phyloP scores from a whole-genome alignment of 495 filamentous ascomycete species.

The Neurospora sp. region DNA sequence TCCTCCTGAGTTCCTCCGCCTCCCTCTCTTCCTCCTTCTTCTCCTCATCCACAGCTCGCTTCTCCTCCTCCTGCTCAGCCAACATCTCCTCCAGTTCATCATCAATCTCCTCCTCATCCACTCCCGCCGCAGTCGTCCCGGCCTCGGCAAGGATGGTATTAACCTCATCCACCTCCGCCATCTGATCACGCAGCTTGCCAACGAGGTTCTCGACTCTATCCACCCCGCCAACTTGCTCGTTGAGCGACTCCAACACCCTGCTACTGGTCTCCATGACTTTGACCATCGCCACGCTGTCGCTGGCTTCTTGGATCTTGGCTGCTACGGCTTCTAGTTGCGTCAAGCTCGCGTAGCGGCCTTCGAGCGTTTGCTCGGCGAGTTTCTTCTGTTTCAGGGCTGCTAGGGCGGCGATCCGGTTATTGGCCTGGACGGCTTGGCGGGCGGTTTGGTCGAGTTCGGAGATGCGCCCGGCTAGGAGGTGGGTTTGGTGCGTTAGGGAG shows the following conservation, averaged over 20 bases:
- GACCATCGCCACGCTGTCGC: conserved; percentile 70
- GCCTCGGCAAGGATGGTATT: conserved; percentile 60
- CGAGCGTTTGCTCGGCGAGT: conserved; percentile 58
- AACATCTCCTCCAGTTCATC: conserved; percentile 78
- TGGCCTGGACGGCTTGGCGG: conserved; percentile 50
- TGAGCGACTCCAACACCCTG: conserved; percentile 58
- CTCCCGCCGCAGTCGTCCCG: conserved; percentile 26
- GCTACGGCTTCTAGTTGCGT: conserved; percentile 77
- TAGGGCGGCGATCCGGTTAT: conserved; percentile 64
- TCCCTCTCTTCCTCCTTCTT: conserved; percentile 10
- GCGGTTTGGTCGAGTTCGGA: conserved; percentile 51
- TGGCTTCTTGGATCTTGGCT: conserved; percentile 70
- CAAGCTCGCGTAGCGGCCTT: conserved; percentile 57
- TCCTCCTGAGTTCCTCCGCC: conserved; percentile 24
- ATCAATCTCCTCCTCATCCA: conserved; percentile 81
- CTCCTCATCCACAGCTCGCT: conserved; percentile 28
- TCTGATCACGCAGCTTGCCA: conserved; percentile 59
- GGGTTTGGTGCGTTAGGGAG: conserved; percentile 49
- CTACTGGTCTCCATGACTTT: conserved; percentile 70
- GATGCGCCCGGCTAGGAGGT: conserved; percentile 40
- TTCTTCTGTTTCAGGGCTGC: conserved; percentile 77
- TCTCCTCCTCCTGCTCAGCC: conserved; percentile 46
- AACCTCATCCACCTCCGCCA: conserved; percentile 74
- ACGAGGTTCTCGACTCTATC: conserved; percentile 67
- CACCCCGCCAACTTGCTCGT: conserved; percentile 64